Evolutionary conservation across 306 rosid species (phyloP), one percentile per base, ranked within the genome.

Genomic region (Lagenaria siceraria): DNA sequence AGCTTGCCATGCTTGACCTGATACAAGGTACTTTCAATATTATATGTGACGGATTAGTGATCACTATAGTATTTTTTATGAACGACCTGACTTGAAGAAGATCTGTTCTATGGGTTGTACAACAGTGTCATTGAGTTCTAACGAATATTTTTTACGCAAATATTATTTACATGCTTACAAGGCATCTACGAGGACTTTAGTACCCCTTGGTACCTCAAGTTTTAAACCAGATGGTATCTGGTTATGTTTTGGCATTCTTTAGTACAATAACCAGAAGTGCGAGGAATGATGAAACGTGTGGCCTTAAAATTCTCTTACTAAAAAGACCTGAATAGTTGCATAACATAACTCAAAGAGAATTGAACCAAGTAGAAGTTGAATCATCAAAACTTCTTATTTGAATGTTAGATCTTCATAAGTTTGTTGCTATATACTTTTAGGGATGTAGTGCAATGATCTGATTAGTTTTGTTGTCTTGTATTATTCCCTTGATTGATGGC

Each of bases 1-100:
- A 92, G 88, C 99, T 96, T 59, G 99, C 98, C 63, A 92, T 96
- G 91, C 98, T 92, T 24, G 99, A 96, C 82, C 79, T 92, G 81
- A 96, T 92, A 78, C 98, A 96, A 96, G 99, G 99, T 96, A 81
- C 33, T 61, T 68, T 48, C 35, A 22, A 63, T 33, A 24, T 10
- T 15, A 36, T 63, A 40, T 29, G 53, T 70, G 59, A 24, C 73
- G 27, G 19, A 33, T 75, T 77, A 25, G 54, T 71, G 24, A 66
- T 43, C 62, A 1, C 51, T 69, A 29, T 15, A 69, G 43, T 11
- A 69, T 6, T 7, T 42, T 22, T 13, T 6, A 69, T 42, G 13
- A 2, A 24, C 33, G 33, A 29, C 33, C 33, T 29, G 2, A 29
- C 33, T 29, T 29, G 33, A 3, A 4, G 3, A 2, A 29, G 33